These are phyloP conservation scores for Coccomyxa subellipsoidea DNA, from an alignment of 163 green algal species.

Conservation along the genomic window DNA sequence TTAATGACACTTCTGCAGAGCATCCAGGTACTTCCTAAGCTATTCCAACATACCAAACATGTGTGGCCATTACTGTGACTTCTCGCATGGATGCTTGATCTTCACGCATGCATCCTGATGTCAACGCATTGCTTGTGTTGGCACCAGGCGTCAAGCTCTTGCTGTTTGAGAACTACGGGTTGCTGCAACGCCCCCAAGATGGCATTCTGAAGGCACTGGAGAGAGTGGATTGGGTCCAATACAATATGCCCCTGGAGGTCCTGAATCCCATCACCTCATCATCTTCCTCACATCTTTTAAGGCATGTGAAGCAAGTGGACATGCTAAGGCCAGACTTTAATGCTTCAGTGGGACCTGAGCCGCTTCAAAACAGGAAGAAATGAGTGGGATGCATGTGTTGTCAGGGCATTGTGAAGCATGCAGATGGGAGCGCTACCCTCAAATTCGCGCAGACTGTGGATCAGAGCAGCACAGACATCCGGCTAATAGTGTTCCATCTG, in stretches of 20 bases:
- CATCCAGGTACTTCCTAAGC: background rate
- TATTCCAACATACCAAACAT: too few relatives aligned
- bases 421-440: background rate
- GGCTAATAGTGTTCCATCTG: background rate
- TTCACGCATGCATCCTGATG: too few relatives aligned
- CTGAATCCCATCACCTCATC: too few relatives aligned
- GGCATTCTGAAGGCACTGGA: conserved; percentile 16
- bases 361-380: too few relatives aligned
- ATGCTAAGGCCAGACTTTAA: too few relatives aligned
- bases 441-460: background rate
- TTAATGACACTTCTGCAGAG: background rate
- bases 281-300: too few relatives aligned
- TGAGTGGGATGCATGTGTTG: too few relatives aligned
- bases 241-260: background rate
- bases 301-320: too few relatives aligned
- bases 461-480: background rate
- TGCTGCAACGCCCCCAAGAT: conserved; percentile 15
- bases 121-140: background rate
- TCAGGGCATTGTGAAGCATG: background rate
- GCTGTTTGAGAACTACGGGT: conserved; percentile 22
- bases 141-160: conserved; percentile 8
- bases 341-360: too few relatives aligned
- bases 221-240: conserved; percentile 3
- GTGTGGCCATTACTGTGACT: too few relatives aligned
- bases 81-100: too few relatives aligned